These are phyloP conservation scores for Drechslerella dactyloides DNA, from an alignment of 2,329 filamentous ascomycete genomes.

Conservation along the genomic window DNA sequence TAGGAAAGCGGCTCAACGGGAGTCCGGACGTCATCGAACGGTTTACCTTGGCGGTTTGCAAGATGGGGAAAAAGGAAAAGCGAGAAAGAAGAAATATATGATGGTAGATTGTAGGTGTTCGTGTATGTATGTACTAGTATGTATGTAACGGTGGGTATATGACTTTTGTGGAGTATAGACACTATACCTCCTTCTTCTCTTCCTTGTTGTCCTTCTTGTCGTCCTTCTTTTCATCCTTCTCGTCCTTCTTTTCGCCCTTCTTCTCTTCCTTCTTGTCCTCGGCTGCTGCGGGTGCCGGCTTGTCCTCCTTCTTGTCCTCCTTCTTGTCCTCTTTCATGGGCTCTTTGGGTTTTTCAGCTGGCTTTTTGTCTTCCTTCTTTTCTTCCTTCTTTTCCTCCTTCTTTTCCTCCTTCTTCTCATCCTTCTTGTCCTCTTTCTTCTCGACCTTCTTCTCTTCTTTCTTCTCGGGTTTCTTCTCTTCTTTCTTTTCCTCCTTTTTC, in stretches of 20 bases:
- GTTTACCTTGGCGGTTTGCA: too few relatives aligned
- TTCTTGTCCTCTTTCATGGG: slow-evolving; percentile 50
- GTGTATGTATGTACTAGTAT: too few relatives aligned
- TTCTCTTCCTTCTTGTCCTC: slow-evolving; percentile 46
- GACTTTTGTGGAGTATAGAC: too few relatives aligned
- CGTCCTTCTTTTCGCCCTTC: slow-evolving; percentile 54
- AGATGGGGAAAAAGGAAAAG: too few relatives aligned
- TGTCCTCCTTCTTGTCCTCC: slow-evolving; percentile 45
- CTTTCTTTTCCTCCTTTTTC: slow-evolving; percentile 10
- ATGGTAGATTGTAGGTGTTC: too few relatives aligned
- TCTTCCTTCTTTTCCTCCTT: slow-evolving; percentile 30
- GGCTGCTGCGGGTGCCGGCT: slow-evolving; percentile 20
- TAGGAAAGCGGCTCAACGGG: too few relatives aligned
- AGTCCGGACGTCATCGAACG: too few relatives aligned
- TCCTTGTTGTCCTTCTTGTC: slow-evolving; percentile 34
- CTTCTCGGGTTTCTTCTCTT: slow-evolving; percentile 53
- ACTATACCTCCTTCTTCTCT: slow-evolving; percentile 12
- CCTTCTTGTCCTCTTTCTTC: slow-evolving; percentile 50
- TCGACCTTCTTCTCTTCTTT: slow-evolving; percentile 56
- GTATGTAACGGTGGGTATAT: too few relatives aligned
- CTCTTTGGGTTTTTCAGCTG: not conserved
- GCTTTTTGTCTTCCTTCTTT: slow-evolving; percentile 13
- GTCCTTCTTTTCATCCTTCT: slow-evolving; percentile 49
- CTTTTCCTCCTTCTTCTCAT: slow-evolving; percentile 51
- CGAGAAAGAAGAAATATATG: too few relatives aligned